A percentile compares a stretch with the other conserved stretches of the same genome.
Conservation (phyloP, 306 rosid species). For the Rosa lucieae region DNA sequence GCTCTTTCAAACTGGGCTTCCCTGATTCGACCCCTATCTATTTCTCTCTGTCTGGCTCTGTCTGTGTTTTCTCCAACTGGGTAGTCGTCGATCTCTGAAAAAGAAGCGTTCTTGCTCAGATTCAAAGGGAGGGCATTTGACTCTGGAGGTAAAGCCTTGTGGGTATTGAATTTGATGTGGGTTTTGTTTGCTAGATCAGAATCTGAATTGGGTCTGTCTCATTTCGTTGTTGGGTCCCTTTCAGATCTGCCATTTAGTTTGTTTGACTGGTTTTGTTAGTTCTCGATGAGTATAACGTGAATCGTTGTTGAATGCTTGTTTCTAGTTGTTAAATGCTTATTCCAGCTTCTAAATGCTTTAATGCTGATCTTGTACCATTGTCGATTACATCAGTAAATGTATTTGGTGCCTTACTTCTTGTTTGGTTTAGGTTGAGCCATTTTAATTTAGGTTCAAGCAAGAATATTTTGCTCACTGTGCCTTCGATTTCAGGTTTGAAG, state of each 20-base stretch:
- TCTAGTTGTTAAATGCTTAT: neutral
- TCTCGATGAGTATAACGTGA: neutral
- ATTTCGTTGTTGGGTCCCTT: neutral
- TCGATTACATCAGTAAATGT: neutral
- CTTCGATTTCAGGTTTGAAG: conserved; percentile 19
- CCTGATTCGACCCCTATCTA: conserved; percentile 1
- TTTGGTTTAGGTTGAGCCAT: conserved; percentile 1
- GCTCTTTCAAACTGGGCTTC: neutral
- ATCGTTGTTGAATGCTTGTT: neutral
- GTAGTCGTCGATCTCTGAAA: conserved; percentile 3
- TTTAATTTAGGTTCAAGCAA: neutral
- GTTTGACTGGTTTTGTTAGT: neutral
- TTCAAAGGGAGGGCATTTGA: neutral
- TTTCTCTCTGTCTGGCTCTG: neutral
- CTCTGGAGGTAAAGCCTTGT: conserved; percentile 4
- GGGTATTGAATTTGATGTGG: conserved; percentile 3
- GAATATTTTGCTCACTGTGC: neutral
- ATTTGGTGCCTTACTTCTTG: conserved; percentile 16
- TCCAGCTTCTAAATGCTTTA: neutral
- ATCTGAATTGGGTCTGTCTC: conserved; percentile 16
- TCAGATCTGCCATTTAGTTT: conserved; percentile 11
- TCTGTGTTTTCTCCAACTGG: neutral
- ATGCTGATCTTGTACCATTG: neutral
- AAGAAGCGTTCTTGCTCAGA: neutral
- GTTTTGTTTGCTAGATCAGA: conserved; percentile 5